Evolutionary conservation across 495 filamentous ascomycete species (phyloP).

Genomic region (Corynascus novoguineensis): DNA sequence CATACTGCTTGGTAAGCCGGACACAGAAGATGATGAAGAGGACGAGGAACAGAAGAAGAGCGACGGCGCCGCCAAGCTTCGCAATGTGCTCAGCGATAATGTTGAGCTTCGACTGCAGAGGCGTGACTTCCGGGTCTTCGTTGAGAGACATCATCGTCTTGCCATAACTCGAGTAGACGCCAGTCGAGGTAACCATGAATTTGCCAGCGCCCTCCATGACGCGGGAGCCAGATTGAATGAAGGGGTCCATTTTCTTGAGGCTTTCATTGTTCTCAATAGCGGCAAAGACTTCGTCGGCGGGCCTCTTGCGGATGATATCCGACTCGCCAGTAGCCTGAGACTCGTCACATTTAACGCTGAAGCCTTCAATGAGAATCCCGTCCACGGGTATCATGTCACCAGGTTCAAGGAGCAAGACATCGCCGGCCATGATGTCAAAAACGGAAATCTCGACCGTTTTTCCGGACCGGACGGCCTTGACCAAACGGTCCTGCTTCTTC

Average conservation of each 20-base stretch:
- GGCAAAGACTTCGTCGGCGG: constrained; percentile 70
- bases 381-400: constrained; percentile 74
- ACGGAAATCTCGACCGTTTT: constrained; percentile 66
- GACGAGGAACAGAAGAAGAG: constrained; percentile 81
- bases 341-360: constrained; percentile 75
- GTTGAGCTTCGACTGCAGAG: constrained; percentile 90
- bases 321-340: constrained; percentile 83
- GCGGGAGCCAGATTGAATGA: constrained; percentile 88
- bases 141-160: constrained; percentile 92
- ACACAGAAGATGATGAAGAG: constrained; percentile 86
- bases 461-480: constrained; percentile 72
- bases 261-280: constrained; percentile 72
- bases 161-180: constrained; percentile 82
- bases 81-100: constrained; percentile 88
- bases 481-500: constrained; percentile 73
- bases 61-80: constrained; percentile 81
- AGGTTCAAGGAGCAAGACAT: constrained; percentile 67
- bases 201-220: constrained; percentile 87
- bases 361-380: constrained; percentile 64
- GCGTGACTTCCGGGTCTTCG: constrained; percentile 85
- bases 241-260: constrained; percentile 83
- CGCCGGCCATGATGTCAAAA: constrained; percentile 65
- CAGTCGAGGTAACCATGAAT: constrained; percentile 80
- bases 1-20: constrained; percentile 46
- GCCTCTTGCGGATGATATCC: constrained; percentile 66